These are phyloP conservation scores for Verbena officinalis DNA, from an alignment of 257 asterid genomes.

Conservation along the genomic window DNA sequence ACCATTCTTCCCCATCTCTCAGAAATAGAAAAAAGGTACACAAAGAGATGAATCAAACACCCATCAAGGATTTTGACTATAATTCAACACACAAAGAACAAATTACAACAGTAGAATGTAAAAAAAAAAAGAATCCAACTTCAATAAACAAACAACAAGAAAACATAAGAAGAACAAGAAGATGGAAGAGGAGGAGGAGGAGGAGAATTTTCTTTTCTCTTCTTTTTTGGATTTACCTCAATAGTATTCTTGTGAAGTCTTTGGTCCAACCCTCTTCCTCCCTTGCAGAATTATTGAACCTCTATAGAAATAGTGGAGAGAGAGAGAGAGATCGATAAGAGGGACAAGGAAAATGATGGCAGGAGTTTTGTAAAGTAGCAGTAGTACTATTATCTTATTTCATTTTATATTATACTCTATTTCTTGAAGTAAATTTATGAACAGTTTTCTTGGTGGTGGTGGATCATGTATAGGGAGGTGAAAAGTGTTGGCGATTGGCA, in stretches of 20 bases:
- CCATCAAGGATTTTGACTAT: slow-evolving; percentile 16
- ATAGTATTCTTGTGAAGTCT: slow-evolving; percentile 15
- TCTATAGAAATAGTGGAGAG: slow-evolving; percentile 26
- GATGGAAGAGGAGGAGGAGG: not conserved
- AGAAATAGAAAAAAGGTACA: not conserved
- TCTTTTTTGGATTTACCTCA: slow-evolving; percentile 17
- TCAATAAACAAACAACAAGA: not conserved
- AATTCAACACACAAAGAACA: not conserved
- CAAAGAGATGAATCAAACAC: not conserved
- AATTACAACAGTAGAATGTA: not conserved
- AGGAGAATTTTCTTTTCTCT: not conserved
- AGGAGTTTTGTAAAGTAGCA: not conserved
- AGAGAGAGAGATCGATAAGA: slow-evolving; percentile 7
- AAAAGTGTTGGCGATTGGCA: slow-evolving; percentile 42
- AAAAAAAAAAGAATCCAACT: not conserved
- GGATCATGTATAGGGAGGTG: slow-evolving; percentile 36
- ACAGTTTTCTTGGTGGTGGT: not conserved
- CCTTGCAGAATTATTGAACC: slow-evolving; percentile 46
- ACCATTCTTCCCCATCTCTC: not conserved
- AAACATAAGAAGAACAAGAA: not conserved
- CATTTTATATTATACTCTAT: not conserved
- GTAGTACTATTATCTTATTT: not conserved
- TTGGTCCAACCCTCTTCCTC: slow-evolving; percentile 34
- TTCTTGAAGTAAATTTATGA: not conserved
- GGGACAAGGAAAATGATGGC: slow-evolving; percentile 27